A percentile compares a stretch with the other conserved stretches of the same genome.
phyloP scores from a whole-genome alignment of 1,139 yeast species.

The Pichiaceae sp. region DNA sequence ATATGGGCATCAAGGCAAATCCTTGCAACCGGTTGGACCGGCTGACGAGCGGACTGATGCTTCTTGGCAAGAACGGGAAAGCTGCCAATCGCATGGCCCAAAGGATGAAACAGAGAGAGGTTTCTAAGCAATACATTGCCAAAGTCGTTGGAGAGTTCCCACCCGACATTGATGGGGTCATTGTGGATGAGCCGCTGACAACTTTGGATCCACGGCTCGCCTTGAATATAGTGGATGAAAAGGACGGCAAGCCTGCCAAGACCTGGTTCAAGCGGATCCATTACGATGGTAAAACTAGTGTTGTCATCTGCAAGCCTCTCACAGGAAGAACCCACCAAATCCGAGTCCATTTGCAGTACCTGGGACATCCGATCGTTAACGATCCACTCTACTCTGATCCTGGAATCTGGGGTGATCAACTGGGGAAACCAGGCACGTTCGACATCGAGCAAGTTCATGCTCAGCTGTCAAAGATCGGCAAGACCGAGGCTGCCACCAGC shows the following conservation, averaged over 20 bases:
- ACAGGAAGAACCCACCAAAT: constrained; percentile 97
- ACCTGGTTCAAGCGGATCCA: constrained; percentile 47
- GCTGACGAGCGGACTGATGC: constrained; percentile 91
- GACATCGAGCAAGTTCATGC: constrained; percentile 33
- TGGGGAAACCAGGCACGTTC: constrained; percentile 48
- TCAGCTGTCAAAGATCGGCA: constrained; percentile 58
- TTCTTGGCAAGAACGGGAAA: constrained; percentile 72
- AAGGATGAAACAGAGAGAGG: constrained; percentile 69
- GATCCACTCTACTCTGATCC: constrained; percentile 79
- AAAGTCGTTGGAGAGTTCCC: constrained; percentile 85
- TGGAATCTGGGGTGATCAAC: constrained; percentile 59
- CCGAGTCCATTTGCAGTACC: constrained; percentile 78
- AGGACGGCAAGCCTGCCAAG: constrained; percentile 58
- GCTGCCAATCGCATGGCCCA: constrained; percentile 75
- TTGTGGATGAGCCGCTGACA: constrained; percentile 59
- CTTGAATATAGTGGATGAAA: constrained; percentile 57
- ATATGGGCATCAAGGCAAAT: constrained; percentile 55
- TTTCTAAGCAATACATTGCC: constrained; percentile 78
- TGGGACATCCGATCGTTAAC: constrained; percentile 89
- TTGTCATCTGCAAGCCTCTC: constrained; percentile 75
- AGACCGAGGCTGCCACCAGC: constrained; percentile 55
- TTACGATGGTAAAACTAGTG: constrained; percentile 54
- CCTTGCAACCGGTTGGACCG: constrained; percentile 92
- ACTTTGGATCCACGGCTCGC: constrained; percentile 77
- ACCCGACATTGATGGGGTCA: constrained; percentile 27